Conservation (phyloP, 306 rosid genomes). For the Casuarina glauca region DNA sequence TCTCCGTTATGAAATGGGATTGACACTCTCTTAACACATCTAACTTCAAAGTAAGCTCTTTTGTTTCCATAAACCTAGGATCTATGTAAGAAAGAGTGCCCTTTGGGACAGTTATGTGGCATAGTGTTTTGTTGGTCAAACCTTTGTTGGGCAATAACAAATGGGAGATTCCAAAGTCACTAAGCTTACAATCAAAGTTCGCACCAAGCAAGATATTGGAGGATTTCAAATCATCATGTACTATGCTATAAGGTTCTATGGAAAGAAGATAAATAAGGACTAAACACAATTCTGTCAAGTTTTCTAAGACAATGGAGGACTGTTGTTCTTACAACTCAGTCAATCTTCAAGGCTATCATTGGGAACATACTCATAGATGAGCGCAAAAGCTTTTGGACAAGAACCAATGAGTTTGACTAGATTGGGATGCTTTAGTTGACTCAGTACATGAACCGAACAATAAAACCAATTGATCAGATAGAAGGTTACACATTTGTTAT, state of each 20-base stretch:
- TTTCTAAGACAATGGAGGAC: conserved; percentile 57
- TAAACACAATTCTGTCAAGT: conserved; percentile 49
- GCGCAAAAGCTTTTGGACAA: conserved; percentile 48
- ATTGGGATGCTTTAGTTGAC: conserved; percentile 53
- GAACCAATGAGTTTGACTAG: conserved; percentile 52
- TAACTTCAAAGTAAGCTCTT: conserved; percentile 48
- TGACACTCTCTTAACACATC: conserved; percentile 24
- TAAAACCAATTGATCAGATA: neutral
- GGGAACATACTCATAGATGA: conserved; percentile 49
- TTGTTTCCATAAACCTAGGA: conserved; percentile 45
- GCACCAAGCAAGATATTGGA: conserved; percentile 47
- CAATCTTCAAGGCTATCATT: conserved; percentile 60
- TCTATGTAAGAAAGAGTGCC: conserved; percentile 51
- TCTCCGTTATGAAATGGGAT: too few species aligned
- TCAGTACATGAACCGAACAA: conserved; percentile 45
- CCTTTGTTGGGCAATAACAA: conserved; percentile 29
- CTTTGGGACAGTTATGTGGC: conserved; percentile 38
- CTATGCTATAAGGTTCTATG: conserved; percentile 43
- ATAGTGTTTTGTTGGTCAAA: conserved; percentile 27
- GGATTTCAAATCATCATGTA: conserved; percentile 60
- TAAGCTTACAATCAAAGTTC: conserved; percentile 43
- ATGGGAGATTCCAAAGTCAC: conserved; percentile 57
- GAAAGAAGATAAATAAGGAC: conserved; percentile 52
- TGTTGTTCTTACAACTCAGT: conserved; percentile 43
- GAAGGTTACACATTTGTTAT: neutral